phyloP scores from a whole-genome alignment of 1,284 basidiomycete genomes.

The Mycena citricolor region DNA sequence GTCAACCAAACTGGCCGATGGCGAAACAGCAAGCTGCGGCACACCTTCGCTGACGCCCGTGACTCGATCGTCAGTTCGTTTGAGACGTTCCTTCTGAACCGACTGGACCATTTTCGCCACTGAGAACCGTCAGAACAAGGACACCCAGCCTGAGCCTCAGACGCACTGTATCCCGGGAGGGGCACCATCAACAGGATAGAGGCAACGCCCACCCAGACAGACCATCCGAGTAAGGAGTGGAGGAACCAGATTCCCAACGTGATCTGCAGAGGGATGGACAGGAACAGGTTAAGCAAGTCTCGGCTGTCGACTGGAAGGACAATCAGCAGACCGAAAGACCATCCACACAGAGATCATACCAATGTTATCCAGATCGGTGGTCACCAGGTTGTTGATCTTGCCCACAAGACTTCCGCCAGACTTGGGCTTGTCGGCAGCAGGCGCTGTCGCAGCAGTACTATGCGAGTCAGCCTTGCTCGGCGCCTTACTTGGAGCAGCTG shows the following conservation, averaged over 20 bases:
- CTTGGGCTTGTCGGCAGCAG: no score
- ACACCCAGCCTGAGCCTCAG: no score
- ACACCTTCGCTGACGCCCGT: slow-evolving; percentile 41
- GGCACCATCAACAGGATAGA: slow-evolving; percentile 2
- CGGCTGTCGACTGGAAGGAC: slow-evolving; percentile 28
- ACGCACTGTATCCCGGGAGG: slow-evolving; percentile 3
- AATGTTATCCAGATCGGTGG: slow-evolving; percentile 39
- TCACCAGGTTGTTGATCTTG: slow-evolving; percentile 59
- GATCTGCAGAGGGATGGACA: slow-evolving; percentile 46
- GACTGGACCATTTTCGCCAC: slow-evolving; percentile 30
- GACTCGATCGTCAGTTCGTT: slow-evolving; percentile 41
- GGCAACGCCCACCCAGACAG: slow-evolving; percentile 18
- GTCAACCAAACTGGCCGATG: no score
- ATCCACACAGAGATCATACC: background rate
- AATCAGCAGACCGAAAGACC: no score
- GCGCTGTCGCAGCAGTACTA: slow-evolving; percentile 24
- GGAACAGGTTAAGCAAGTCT: slow-evolving; percentile 41
- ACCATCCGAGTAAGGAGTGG: slow-evolving; percentile 45
- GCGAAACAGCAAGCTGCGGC: no score
- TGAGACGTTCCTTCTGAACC: slow-evolving; percentile 26
- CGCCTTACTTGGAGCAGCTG: no score
- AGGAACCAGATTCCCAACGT: slow-evolving; percentile 41
- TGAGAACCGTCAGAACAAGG: slow-evolving; percentile 1
- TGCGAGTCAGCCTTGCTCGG: no score
- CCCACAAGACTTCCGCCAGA: slow-evolving; percentile 43